phyloP scores from a whole-genome alignment of 352 stramenopile genomes.

The Pythium periplocum region DNA sequence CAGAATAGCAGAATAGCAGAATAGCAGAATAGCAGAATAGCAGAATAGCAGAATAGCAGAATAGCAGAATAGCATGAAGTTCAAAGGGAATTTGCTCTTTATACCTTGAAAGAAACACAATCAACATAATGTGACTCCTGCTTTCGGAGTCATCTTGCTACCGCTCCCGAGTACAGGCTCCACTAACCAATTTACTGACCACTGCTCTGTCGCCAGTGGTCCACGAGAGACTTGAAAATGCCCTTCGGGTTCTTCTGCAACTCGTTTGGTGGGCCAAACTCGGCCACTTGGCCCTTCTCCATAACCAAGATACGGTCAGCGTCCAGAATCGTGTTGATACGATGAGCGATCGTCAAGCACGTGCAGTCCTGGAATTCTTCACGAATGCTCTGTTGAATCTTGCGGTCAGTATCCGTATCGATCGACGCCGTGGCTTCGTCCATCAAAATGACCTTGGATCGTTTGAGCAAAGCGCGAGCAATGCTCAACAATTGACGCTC shows the following conservation, averaged over 20 bases:
- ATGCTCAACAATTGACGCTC: constrained; percentile 93
- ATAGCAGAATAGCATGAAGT: too few relatives aligned
- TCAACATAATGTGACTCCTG: too few relatives aligned
- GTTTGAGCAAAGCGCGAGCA: constrained; percentile 82
- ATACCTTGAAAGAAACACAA: too few relatives aligned
- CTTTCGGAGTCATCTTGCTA: too few relatives aligned
- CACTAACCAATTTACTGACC: constrained; percentile 10
- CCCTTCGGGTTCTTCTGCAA: constrained; percentile 66
- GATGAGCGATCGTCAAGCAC: constrained; percentile 94
- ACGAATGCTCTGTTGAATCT: constrained; percentile 23
- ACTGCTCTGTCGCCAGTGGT: constrained; percentile 49
- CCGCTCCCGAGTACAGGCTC: too few relatives aligned
- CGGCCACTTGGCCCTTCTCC: constrained; percentile 86
- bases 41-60: too few relatives aligned
- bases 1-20: too few relatives aligned
- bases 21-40: too few relatives aligned
- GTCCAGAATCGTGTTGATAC: constrained; percentile 96
- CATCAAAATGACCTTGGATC: constrained; percentile 46
- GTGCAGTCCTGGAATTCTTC: constrained; percentile 66
- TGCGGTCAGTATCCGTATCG: background rate
- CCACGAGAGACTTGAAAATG: constrained; percentile 51
- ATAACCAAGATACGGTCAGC: constrained; percentile 95
- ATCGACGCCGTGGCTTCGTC: constrained; percentile 9
- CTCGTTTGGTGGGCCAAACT: constrained; percentile 80
- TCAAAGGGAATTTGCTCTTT: too few relatives aligned